phyloP scores from a whole-genome alignment of 768 basidiomycete species.

The Tulasnella calospora region DNA sequence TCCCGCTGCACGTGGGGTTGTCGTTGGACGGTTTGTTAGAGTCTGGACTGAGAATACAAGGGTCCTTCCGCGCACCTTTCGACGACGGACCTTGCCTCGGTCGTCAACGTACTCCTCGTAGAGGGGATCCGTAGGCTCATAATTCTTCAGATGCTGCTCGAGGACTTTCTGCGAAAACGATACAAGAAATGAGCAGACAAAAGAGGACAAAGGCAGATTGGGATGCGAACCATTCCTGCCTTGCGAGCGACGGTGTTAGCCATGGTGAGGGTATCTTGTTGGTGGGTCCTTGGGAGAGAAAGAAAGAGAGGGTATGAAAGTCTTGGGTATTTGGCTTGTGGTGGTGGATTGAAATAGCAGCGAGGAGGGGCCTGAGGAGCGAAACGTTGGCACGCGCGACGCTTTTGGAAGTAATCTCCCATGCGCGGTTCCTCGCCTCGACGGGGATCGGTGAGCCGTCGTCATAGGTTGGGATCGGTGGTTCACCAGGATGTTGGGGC shows the following conservation, averaged over 20 bases:
- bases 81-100: background rate
- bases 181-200: background rate
- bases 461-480: background rate
- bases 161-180: slow-evolving; percentile 47
- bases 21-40: background rate
- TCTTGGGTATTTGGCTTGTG: background rate
- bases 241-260: slow-evolving; percentile 27
- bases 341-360: background rate
- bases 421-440: slow-evolving; percentile 2
- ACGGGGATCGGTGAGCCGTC: background rate
- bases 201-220: background rate
- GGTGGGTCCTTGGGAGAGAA: background rate
- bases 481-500: no score
- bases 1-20: slow-evolving; percentile 47
- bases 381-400: background rate
- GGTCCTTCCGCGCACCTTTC: background rate
- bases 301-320: background rate
- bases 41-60: background rate
- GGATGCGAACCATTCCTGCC: slow-evolving; percentile 28
- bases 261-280: slow-evolving; percentile 17
- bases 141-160: slow-evolving; percentile 57
- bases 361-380: background rate
- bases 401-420: background rate
- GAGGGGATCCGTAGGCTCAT: slow-evolving; percentile 66
- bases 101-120: slow-evolving; percentile 61